Evolutionary conservation across 140 eudicot genomes (phyloP).

Genomic region (Oenanthe javanica): DNA sequence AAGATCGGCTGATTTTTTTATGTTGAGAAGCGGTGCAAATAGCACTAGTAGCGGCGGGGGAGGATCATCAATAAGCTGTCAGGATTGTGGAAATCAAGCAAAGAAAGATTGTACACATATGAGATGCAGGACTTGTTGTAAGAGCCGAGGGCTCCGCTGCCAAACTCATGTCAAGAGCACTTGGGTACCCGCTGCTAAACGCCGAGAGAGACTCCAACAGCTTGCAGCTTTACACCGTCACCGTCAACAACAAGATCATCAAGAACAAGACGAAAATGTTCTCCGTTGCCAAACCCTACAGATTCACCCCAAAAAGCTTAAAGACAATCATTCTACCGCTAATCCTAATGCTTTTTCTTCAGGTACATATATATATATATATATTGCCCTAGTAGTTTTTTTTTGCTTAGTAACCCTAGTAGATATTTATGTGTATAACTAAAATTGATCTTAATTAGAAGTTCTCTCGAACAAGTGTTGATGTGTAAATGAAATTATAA

Average conservation of each 20-base stretch:
- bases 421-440: background rate
- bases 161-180: slow-evolving; percentile 87
- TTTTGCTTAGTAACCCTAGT: background rate
- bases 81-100: slow-evolving; percentile 96
- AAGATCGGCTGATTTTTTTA: slow-evolving; percentile 33
- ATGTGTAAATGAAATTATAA: background rate
- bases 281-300: background rate
- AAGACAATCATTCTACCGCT: slow-evolving; percentile 19
- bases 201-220: slow-evolving; percentile 74
- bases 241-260: slow-evolving; percentile 9
- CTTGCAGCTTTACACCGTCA: slow-evolving; percentile 23
- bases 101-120: slow-evolving; percentile 80
- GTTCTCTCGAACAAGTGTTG: too few relatives aligned
- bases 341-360: background rate
- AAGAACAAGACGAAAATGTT: background rate
- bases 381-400: background rate
- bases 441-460: background rate
- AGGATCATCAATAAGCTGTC: slow-evolving; percentile 51
- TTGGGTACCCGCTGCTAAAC: slow-evolving; percentile 89
- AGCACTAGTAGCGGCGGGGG: slow-evolving; percentile 28
- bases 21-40: slow-evolving; percentile 37
- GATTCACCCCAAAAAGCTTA: slow-evolving; percentile 23
- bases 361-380: background rate
- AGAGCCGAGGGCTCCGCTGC: slow-evolving; percentile 85
- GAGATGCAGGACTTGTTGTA: slow-evolving; percentile 94